Evolutionary conservation across 1,284 basidiomycete genomes (phyloP).

Genomic region (Chondrostereum purpureum): DNA sequence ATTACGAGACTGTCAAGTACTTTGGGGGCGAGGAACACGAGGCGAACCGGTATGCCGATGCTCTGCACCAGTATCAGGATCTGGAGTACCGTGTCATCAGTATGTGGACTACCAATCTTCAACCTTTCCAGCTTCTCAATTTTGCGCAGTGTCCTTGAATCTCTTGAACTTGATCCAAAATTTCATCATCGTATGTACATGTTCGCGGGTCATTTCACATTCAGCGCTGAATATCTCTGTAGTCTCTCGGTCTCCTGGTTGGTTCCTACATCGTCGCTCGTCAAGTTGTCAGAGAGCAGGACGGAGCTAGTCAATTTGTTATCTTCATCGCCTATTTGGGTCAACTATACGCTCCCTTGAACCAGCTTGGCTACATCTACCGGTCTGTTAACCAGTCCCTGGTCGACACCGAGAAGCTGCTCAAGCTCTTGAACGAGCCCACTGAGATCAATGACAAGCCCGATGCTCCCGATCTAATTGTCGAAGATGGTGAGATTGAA

Average conservation of each 20-base stretch:
- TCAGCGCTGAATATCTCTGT: conserved; percentile 10
- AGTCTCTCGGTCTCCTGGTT: conserved; percentile 71
- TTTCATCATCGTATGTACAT: conserved; percentile 59
- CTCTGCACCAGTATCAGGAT: conserved; percentile 71
- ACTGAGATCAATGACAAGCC: conserved; percentile 79
- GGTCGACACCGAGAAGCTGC: conserved; percentile 74
- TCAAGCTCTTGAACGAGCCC: conserved; percentile 70
- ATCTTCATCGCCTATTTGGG: conserved; percentile 76
- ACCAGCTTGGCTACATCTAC: conserved; percentile 69
- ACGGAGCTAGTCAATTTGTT: conserved; percentile 57
- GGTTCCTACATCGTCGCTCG: conserved; percentile 73
- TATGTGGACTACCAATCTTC: conserved; percentile 27
- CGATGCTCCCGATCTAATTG: conserved; percentile 65
- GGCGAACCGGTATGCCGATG: conserved; percentile 63
- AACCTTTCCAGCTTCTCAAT: not conserved
- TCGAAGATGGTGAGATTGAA: conserved; percentile 75
- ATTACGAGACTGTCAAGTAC: conserved; percentile 83
- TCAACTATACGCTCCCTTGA: conserved; percentile 67
- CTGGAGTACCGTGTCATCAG: conserved; percentile 72
- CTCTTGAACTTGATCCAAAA: conserved; percentile 73
- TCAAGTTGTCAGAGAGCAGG: conserved; percentile 48
- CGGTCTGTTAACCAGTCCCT: conserved; percentile 68
- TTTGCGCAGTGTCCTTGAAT: conserved; percentile 54
- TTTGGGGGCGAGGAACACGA: conserved; percentile 82
- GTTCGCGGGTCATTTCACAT: not conserved